Evolutionary conservation across 495 filamentous ascomycete species (phyloP).

Genomic region (Aspergillus egyptiacus): DNA sequence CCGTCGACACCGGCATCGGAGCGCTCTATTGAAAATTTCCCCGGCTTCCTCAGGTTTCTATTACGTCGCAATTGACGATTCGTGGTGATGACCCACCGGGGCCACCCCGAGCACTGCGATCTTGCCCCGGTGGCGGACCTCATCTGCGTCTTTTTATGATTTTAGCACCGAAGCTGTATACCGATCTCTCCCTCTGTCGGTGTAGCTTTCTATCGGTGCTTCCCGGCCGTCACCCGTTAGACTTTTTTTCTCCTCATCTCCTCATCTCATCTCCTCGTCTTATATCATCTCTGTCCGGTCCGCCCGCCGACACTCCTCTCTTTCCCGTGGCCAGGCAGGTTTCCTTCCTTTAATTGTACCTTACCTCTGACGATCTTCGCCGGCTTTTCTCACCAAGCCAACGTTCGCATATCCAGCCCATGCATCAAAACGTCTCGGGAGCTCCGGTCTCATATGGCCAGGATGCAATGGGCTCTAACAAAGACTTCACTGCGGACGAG

Average conservation of each 20-base stretch:
- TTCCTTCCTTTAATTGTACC: not conserved
- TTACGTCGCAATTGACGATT: constrained; percentile 2
- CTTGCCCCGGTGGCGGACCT: constrained; percentile 4
- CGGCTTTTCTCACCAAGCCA: not conserved
- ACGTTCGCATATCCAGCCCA: not conserved
- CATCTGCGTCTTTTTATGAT: too few species aligned
- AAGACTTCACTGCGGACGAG: constrained; percentile 6
- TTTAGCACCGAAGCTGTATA: not conserved
- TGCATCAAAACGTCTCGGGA: constrained; percentile 13
- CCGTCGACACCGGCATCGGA: constrained; percentile 5
- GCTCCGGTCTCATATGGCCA: constrained; percentile 11
- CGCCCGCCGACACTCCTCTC: not conserved
- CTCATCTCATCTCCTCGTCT: not conserved
- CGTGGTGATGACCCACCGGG: not conserved
- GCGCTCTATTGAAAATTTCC: constrained; percentile 3
- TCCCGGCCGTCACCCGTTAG: not conserved
- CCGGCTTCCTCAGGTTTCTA: constrained; percentile 3
- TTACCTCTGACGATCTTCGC: not conserved
- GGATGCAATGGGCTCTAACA: constrained; percentile 8
- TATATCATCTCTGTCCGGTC: not conserved
- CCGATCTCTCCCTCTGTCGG: too few species aligned
- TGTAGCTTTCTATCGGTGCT: not conserved
- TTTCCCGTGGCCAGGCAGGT: not conserved
- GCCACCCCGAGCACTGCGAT: not conserved
- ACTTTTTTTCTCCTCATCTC: not conserved